Evolutionary conservation across 129 eudicot genomes (phyloP), one percentile per base, ranked within the genome.

Genomic region (Ambrosia trifida): DNA sequence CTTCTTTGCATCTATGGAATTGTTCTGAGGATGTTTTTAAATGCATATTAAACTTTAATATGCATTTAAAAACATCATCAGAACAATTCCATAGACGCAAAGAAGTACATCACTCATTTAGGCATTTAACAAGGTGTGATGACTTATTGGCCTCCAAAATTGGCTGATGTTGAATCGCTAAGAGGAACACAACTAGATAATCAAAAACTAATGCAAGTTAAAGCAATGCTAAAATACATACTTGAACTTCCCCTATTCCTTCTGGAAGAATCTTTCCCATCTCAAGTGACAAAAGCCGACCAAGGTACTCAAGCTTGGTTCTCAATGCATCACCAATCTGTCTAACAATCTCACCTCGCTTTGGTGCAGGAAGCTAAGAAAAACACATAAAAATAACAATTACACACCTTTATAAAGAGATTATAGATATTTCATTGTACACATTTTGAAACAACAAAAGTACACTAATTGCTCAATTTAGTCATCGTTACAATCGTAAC

Each of bases 231-330:
- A 18, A 31, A 54, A 69, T 58, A 74, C 83, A 71, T 87, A 94
- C 98, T 84, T 94, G 98, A 85, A 94, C 98, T 81, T 94, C 98
- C 79, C 98, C 98, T 11, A 94, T 87, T 77, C 98, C 98, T 89
- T 94, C 98, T 2, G 98, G 84, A 69, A 94, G 90, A 59, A 94
- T 94, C 73, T 94, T 94, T 63, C 98, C 98, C 98, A 94, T 89
- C 79, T 94, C 98, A 69, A 89, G 90, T 40, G 98, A 94, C 11
- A 94, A 83, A 53, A 94, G 95, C 74, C 93, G 90, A 53, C 98
- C 98, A 78, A 94, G 95, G 63, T 82, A 80, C 68, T 87, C 79
- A 11, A 87, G 95, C 74, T 94, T 94, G 72, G 82, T 72, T 85
- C 98, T 85, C 75, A 94, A 61, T 38, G 97, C 98, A 70, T 94